Percentiles rank a stretch among this genome's conserved stretches.
Evolutionary conservation across 1,284 basidiomycete genomes (phyloP).

Genomic region (Flammula alnicola): DNA sequence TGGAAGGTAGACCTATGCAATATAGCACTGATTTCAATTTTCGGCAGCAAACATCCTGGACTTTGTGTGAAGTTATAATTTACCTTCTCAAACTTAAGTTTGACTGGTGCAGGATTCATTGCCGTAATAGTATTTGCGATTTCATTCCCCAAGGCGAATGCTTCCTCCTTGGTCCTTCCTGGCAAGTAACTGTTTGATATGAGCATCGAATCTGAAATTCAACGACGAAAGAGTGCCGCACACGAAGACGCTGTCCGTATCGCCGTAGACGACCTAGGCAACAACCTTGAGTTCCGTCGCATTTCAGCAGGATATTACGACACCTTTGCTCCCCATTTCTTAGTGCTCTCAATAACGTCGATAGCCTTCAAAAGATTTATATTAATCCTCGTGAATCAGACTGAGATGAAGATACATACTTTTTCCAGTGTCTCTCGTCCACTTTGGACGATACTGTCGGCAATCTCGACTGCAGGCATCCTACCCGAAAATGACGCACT

Average conservation of each 20-base stretch:
- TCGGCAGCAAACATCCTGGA: neutral
- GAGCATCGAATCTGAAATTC: neutral
- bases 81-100: conserved; percentile 97
- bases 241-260: conserved; percentile 96
- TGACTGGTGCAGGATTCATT: conserved; percentile 89
- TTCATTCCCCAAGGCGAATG: conserved; percentile 90
- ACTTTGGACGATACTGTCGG: conserved; percentile 96
- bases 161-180: conserved; percentile 91
- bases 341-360: conserved; percentile 74
- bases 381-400: neutral
- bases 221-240: conserved; percentile 21
- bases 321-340: conserved; percentile 86
- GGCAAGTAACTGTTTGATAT: conserved; percentile 60
- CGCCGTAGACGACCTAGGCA: conserved; percentile 87
- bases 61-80: conserved; percentile 7
- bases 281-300: neutral
- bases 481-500: conserved; percentile 92
- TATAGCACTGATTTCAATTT: no score
- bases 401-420: conserved; percentile 43
- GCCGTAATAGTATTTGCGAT: conserved; percentile 90
- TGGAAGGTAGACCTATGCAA: conserved; percentile 91
- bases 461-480: conserved; percentile 98
- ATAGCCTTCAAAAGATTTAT: conserved; percentile 68
- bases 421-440: conserved; percentile 96
- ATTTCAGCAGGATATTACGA: no score